Base-by-base conservation (phyloP, 805 yeast species). In the Priceomyces fermenticarens region DNA sequence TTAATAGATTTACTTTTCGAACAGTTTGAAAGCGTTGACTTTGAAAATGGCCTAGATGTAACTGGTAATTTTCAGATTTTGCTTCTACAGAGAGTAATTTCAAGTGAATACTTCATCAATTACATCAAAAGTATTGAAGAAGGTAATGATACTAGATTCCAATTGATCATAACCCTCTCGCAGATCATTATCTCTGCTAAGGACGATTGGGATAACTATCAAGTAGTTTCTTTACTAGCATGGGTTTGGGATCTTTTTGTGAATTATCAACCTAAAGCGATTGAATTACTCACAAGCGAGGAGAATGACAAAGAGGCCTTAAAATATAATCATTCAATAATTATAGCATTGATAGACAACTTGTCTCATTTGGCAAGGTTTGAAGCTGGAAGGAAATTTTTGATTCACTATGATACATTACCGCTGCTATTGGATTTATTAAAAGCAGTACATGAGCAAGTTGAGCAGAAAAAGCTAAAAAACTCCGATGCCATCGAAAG, bases 361-460 rank as follows among this genome's bases (percentile, higher is more conserved):
- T 46, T 77, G 4, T 53, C 75, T 3, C 70, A 70, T 36, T 46
- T 76, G 25, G 49, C 72, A 12, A 67, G 68, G 34, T 74, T 57
- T 45, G 60, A 74, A 27, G 55, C 62, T 4, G 64, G 70, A 2
- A 64, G 67, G 39, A 62, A 68, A 20, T 70, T 69, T 48, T 57
- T 75, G 32, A 63, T 66, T 20, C 63, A 66, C 26, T 73, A 73
- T 48, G 46, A 67, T 10, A 60, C 68, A 8, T 44, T 77, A 4
- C 52, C 56, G 0, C 48, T 52, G 3, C 41, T 78, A 3, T 52
- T 75, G 3, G 44, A 54, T 0, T 53, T 78, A 9, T 62, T 78
- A 27, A 48, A 67, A 11, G 49, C 57, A 0, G 57, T 76, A 4
- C 81, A 78, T 32, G 55, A 57, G 8, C 67, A 69, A 30, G 63